These are phyloP conservation scores for Tulasnella sp. DNA, from an alignment of 768 basidiomycete genomes.

Conservation along the genomic window DNA sequence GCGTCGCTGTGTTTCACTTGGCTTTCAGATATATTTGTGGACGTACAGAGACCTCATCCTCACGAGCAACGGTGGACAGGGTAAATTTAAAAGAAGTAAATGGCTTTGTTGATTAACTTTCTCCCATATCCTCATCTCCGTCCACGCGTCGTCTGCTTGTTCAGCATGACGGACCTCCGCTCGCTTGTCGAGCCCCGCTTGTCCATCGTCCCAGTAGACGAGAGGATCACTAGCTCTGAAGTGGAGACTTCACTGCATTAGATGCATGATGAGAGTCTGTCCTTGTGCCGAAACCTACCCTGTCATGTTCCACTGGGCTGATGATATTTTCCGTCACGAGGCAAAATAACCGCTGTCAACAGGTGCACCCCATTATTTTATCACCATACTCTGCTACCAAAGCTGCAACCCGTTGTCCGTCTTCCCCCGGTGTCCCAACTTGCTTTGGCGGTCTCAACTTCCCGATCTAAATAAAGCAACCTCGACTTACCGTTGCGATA, in stretches of 20 bases:
- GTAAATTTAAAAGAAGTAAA: neutral
- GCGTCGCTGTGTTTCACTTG: too few relatives aligned
- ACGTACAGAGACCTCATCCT: too few relatives aligned
- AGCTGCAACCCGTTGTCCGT: constrained; percentile 57
- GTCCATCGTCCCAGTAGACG: constrained; percentile 79
- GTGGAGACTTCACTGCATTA: neutral
- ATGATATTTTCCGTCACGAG: neutral
- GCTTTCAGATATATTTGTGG: too few relatives aligned
- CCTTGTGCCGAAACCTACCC: constrained; percentile 38
- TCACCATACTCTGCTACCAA: constrained; percentile 83
- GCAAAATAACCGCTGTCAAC: neutral
- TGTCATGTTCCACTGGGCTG: constrained; percentile 47
- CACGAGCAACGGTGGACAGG: too few relatives aligned
- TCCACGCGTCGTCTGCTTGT: constrained; percentile 55
- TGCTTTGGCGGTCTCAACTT: constrained; percentile 55
- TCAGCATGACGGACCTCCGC: constrained; percentile 74
- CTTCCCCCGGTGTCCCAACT: constrained; percentile 34
- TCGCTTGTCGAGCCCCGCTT: constrained; percentile 78
- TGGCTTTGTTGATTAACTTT: neutral
- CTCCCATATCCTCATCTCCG: constrained; percentile 36
- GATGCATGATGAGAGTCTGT: neutral
- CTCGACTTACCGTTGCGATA: constrained; percentile 80
- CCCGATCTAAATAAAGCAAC: constrained; percentile 76
- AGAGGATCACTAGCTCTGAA: constrained; percentile 68
- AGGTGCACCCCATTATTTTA: constrained; percentile 61